Conservation (phyloP, 2,329 filamentous ascomycete species). For the Calonectria honghensis region DNA sequence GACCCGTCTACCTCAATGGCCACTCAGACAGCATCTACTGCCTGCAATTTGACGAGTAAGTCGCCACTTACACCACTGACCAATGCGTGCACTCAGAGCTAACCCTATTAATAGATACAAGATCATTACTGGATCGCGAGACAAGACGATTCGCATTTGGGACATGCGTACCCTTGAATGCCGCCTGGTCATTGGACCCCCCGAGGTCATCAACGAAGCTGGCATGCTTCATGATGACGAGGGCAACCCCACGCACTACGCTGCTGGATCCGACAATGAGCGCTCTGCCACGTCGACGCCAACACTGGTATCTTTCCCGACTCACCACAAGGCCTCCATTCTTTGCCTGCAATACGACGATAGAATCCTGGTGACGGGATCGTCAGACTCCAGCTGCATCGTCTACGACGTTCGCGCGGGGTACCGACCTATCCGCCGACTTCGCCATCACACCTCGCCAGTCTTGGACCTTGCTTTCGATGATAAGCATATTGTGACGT, state of each 20-base stretch:
- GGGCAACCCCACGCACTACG: slow-evolving; percentile 72
- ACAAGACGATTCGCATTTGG: slow-evolving; percentile 97
- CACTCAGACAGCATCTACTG: slow-evolving; percentile 98
- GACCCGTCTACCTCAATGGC: slow-evolving; percentile 91
- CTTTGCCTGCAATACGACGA: slow-evolving; percentile 97
- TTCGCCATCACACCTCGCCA: slow-evolving; percentile 87
- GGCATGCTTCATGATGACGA: slow-evolving; percentile 71
- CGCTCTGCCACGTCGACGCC: slow-evolving; percentile 69
- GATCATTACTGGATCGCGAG: slow-evolving; percentile 96
- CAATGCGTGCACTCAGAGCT: slow-evolving; percentile 50
- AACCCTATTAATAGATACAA: slow-evolving; percentile 78
- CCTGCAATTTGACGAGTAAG: slow-evolving; percentile 96
- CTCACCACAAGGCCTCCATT: slow-evolving; percentile 92
- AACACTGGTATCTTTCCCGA: slow-evolving; percentile 73
- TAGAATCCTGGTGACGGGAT: slow-evolving; percentile 94
- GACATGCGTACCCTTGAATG: slow-evolving; percentile 93
- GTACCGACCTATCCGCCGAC: slow-evolving; percentile 86
- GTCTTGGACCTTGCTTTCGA: slow-evolving; percentile 97
- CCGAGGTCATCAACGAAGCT: slow-evolving; percentile 74
- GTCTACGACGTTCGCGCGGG: slow-evolving; percentile 89
- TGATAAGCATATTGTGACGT: slow-evolving; percentile 93
- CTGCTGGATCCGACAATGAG: slow-evolving; percentile 71
- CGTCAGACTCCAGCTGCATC: slow-evolving; percentile 93
- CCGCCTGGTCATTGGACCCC: slow-evolving; percentile 88
- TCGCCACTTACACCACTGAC: slow-evolving; percentile 43